Conservation (phyloP, 108 stramenopile species). For the Nannochloropsis gaditana region DNA sequence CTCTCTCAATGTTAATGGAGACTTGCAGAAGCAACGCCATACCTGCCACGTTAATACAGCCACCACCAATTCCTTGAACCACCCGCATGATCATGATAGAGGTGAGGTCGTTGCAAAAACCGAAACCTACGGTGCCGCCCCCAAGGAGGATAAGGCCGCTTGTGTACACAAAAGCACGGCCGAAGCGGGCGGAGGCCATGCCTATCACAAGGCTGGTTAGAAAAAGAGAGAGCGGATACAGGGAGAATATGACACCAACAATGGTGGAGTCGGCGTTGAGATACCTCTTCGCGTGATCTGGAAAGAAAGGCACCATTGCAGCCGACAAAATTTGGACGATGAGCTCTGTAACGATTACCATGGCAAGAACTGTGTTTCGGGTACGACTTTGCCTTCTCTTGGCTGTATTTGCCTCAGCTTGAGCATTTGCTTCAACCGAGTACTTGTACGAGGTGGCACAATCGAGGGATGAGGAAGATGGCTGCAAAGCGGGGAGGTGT, state of each 20-base stretch:
- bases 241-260: background rate
- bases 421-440: no score
- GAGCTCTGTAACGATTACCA: slow-evolving; percentile 10
- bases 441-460: background rate
- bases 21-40: slow-evolving; percentile 12
- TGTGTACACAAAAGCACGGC: background rate
- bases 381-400: background rate
- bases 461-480: background rate
- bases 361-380: background rate
- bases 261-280: background rate
- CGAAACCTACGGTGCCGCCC: background rate
- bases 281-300: background rate
- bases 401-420: background rate
- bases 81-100: background rate
- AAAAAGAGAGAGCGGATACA: background rate
- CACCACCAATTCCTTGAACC: background rate
- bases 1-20: background rate
- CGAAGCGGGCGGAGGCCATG: background rate
- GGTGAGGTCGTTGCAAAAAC: background rate
- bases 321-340: background rate
- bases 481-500: background rate
- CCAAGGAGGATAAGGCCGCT: background rate
- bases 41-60: slow-evolving; percentile 5
- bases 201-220: slow-evolving; percentile 9
- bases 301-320: slow-evolving; percentile 20